Percentiles rank a stretch among this genome's conserved stretches.
These are phyloP conservation scores for Pontederia paniculata DNA, from an alignment of 176 grass and related monocot species.

Conservation along the genomic window DNA sequence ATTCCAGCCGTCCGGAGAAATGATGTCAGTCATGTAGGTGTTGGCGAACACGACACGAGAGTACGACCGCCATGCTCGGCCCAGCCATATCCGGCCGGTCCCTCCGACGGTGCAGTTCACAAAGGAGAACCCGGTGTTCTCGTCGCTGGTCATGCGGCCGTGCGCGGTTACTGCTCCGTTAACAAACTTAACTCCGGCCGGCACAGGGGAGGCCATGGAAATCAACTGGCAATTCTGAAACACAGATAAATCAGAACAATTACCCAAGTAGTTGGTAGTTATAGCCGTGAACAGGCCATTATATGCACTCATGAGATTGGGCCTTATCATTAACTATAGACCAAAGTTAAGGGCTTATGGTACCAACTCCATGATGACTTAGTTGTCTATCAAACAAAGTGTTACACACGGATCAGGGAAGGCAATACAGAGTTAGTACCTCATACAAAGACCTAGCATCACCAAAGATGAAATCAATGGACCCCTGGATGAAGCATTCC, in stretches of 20 bases:
- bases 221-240: constrained; percentile 55
- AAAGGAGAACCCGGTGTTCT: constrained; percentile 67
- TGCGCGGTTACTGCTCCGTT: constrained; percentile 59
- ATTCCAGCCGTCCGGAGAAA: constrained; percentile 75
- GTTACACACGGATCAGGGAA: neutral
- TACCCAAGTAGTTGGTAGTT: too few species aligned
- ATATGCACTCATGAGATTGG: too few species aligned
- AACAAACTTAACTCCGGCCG: constrained; percentile 38
- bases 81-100: constrained; percentile 58
- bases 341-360: neutral
- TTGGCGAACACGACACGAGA: constrained; percentile 64
- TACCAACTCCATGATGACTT: neutral
- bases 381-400: neutral
- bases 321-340: too few species aligned
- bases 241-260: neutral
- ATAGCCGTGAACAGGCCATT: too few species aligned
- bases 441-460: constrained; percentile 79
- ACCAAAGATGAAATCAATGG: constrained; percentile 86
- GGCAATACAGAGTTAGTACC: constrained; percentile 12
- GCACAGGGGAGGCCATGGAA: constrained; percentile 65
- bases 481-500: constrained; percentile 77
- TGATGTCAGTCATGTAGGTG: constrained; percentile 54
- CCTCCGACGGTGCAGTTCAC: constrained; percentile 62
- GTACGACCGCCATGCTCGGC: constrained; percentile 66
- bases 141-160: constrained; percentile 28